phyloP scores from a whole-genome alignment of 1,139 yeast genomes.

The Wickerhamomyces sp. region DNA sequence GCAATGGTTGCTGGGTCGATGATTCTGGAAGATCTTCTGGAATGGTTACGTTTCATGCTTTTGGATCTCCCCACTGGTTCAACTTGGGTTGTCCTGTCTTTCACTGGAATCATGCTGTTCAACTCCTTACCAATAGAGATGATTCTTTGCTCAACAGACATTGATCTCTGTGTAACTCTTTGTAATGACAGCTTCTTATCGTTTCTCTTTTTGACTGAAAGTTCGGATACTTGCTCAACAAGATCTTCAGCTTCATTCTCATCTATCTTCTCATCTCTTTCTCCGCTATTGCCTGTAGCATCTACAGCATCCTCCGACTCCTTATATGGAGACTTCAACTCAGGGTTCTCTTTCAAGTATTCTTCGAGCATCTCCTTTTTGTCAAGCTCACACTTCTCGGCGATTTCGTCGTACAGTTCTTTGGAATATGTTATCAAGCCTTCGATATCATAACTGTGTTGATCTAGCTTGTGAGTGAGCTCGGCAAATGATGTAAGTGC shows the following conservation, averaged over 20 bases:
- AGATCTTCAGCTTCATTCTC: background rate
- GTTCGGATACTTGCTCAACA: too few species aligned
- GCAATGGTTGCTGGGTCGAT: background rate
- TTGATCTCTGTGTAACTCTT: conserved; percentile 1
- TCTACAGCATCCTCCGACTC: background rate
- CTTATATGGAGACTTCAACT: background rate
- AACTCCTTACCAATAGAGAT: conserved; percentile 17
- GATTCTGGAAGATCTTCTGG: background rate
- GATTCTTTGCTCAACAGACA: conserved; percentile 16
- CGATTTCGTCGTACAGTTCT: conserved; percentile 15
- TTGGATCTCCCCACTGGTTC: conserved; percentile 6
- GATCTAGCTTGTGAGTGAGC: conserved; percentile 3
- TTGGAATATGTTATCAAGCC: conserved; percentile 9
- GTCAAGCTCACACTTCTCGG: conserved; percentile 9
- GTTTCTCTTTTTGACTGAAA: background rate
- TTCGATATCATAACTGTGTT: conserved; percentile 6
- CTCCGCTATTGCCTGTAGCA: too few species aligned
- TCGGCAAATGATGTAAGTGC: conserved; percentile 3
- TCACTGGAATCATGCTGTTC: conserved; percentile 19
- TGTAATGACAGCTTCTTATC: background rate
- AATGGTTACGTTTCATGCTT: conserved; percentile 3
- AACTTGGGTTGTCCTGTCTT: conserved; percentile 13
- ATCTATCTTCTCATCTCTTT: background rate
- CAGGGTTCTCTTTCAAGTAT: conserved; percentile 6
- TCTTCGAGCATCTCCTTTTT: conserved; percentile 9